phyloP scores from a whole-genome alignment of 2,329 filamentous ascomycete genomes.

The Hymenoscyphus linearis region DNA sequence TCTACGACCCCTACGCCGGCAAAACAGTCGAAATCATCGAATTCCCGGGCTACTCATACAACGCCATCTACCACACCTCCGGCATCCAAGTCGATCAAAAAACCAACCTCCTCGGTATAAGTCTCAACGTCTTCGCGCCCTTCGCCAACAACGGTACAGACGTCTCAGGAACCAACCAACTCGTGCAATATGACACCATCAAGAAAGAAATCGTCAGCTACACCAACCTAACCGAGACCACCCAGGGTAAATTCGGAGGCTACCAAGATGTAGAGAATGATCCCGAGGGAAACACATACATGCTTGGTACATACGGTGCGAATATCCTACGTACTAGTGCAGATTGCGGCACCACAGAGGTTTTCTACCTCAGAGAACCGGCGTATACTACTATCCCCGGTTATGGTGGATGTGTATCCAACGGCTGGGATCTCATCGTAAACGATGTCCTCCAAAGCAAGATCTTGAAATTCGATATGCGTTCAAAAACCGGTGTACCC shows the following conservation, averaged over 20 bases:
- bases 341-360: background rate
- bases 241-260: background rate
- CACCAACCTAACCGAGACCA: background rate
- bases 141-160: background rate
- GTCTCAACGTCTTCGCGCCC: background rate
- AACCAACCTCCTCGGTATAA: background rate
- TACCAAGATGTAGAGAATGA: background rate
- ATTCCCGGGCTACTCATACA: background rate
- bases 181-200: background rate
- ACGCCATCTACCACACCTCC: background rate
- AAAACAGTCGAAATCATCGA: background rate
- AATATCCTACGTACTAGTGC: background rate
- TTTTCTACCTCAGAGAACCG: background rate
- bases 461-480: background rate
- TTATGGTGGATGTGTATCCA: background rate
- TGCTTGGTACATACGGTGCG: background rate
- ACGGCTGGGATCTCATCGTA: background rate
- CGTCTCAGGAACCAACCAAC: background rate
- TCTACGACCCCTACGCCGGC: background rate
- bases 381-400: background rate
- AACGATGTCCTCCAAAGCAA: background rate
- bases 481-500: background rate
- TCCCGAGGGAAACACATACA: background rate
- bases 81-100: background rate
- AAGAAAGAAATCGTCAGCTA: background rate